phyloP scores from a whole-genome alignment of 352 stramenopile species.

The Globisporangium nodosum region DNA sequence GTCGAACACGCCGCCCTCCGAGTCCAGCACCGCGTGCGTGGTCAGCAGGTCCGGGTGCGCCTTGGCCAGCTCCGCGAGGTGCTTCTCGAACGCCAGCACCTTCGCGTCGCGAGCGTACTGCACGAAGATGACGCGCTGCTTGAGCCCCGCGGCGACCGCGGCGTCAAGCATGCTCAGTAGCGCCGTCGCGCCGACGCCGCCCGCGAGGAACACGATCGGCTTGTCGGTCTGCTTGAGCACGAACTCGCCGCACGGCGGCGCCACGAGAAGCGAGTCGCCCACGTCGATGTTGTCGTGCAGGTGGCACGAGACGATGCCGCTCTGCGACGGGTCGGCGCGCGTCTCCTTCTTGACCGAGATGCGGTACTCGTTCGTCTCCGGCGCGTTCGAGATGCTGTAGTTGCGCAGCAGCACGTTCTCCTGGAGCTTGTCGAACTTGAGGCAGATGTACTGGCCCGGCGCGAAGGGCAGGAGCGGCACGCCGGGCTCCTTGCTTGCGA shows the following conservation, averaged over 20 bases:
- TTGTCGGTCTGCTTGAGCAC: conserved; percentile 33
- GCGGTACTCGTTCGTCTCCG: conserved; percentile 34
- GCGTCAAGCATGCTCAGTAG: conserved; percentile 44
- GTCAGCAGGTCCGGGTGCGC: conserved; percentile 27
- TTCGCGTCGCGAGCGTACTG: conserved; percentile 36
- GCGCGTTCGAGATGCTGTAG: conserved; percentile 46
- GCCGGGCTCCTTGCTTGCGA: conserved; percentile 29
- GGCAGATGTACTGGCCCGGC: conserved; percentile 52
- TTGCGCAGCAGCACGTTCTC: conserved; percentile 45
- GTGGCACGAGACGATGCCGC: conserved; percentile 46
- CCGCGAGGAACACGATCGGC: conserved; percentile 50
- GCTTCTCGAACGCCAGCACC: conserved; percentile 25
- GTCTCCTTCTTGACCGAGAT: conserved; percentile 56
- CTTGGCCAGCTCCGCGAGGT: conserved; percentile 24
- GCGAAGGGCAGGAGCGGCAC: conserved; percentile 36
- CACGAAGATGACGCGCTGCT: conserved; percentile 36
- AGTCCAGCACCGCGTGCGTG: conserved; percentile 25
- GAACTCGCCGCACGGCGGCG: conserved; percentile 50
- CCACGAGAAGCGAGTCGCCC: conserved; percentile 42
- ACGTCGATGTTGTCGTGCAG: conserved; percentile 49
- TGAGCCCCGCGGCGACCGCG: conserved; percentile 18
- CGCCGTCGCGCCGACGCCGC: conserved; percentile 56
- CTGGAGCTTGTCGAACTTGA: conserved; percentile 37
- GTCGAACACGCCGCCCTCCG: conserved; percentile 17
- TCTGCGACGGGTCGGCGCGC: conserved; percentile 16